Percentiles rank a stretch among this genome's conserved stretches.
Evolutionary conservation across 495 filamentous ascomycete genomes (phyloP).

Genomic region (Talaromyces adpressus): DNA sequence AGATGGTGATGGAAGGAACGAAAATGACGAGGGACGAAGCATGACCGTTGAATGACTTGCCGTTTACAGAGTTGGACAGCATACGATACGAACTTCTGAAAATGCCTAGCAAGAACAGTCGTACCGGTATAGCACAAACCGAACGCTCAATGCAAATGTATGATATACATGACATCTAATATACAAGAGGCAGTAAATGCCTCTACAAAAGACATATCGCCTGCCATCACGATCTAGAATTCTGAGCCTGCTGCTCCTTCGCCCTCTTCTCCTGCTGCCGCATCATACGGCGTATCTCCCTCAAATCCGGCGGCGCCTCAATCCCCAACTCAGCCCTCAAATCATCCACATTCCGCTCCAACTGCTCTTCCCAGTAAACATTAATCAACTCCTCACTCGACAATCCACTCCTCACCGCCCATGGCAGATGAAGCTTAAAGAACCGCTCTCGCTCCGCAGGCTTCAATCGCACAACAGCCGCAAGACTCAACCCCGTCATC

Average conservation of each 20-base stretch:
- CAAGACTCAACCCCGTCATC: conserved; percentile 85
- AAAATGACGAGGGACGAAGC: background rate
- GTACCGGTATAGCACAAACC: background rate
- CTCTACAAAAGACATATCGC: background rate
- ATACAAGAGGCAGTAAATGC: background rate
- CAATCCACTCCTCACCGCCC: conserved; percentile 82
- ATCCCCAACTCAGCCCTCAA: conserved; percentile 69
- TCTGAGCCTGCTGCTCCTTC: background rate
- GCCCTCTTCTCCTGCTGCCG: conserved; percentile 55
- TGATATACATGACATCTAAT: conserved; percentile 1
- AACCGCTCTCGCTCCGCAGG: conserved; percentile 66
- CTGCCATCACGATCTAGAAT: background rate
- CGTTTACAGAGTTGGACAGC: background rate
- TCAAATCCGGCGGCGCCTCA: conserved; percentile 83
- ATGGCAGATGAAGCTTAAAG: conserved; percentile 70
- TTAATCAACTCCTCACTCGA: conserved; percentile 78
- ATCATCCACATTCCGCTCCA: conserved; percentile 77
- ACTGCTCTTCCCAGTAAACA: conserved; percentile 96
- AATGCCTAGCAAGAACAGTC: background rate
- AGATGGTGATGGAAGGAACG: background rate
- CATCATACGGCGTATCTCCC: conserved; percentile 65
- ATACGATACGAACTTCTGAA: background rate
- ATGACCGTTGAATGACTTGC: background rate
- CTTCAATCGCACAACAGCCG: conserved; percentile 66
- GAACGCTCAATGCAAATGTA: conserved; percentile 5